Evolutionary conservation across 352 stramenopile species (phyloP).

Genomic region (Lagenidium giganteum): DNA sequence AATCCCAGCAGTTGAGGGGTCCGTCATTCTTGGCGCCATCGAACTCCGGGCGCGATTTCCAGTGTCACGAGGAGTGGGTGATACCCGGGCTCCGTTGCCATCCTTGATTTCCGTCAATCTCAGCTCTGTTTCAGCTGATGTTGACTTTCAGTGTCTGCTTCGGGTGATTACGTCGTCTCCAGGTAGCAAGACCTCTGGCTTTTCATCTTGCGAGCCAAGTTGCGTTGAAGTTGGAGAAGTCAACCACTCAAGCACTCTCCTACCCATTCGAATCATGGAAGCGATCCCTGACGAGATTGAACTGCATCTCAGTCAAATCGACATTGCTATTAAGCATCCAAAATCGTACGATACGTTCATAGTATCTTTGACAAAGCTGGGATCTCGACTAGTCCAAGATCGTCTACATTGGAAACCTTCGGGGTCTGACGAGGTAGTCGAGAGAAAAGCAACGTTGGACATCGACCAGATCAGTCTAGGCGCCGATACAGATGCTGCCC

Average conservation of each 20-base stretch:
- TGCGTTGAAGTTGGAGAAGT: background rate
- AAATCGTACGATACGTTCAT: too few species aligned
- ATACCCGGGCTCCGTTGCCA: conserved; percentile 7
- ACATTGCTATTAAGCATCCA: background rate
- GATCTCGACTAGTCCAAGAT: background rate
- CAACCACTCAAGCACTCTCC: background rate
- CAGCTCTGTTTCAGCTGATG: background rate
- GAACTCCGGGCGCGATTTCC: background rate
- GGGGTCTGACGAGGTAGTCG: background rate
- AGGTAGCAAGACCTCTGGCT: background rate
- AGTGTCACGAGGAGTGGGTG: background rate
- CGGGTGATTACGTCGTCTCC: background rate
- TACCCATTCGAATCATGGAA: conserved; percentile 8
- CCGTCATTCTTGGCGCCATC: too few species aligned
- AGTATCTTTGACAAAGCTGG: background rate
- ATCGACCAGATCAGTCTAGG: background rate
- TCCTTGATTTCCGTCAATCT: background rate
- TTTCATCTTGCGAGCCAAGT: background rate
- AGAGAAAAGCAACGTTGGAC: conserved; percentile 1
- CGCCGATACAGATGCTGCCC: background rate
- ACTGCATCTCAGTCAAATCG: background rate
- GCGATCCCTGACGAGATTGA: conserved; percentile 5
- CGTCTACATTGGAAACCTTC: background rate
- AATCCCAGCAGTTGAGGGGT: too few species aligned
- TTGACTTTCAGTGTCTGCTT: conserved; percentile 1